Evolutionary conservation across 1,139 yeast species (phyloP).

Genomic region (Chernovozyma sophiae-reginae): DNA sequence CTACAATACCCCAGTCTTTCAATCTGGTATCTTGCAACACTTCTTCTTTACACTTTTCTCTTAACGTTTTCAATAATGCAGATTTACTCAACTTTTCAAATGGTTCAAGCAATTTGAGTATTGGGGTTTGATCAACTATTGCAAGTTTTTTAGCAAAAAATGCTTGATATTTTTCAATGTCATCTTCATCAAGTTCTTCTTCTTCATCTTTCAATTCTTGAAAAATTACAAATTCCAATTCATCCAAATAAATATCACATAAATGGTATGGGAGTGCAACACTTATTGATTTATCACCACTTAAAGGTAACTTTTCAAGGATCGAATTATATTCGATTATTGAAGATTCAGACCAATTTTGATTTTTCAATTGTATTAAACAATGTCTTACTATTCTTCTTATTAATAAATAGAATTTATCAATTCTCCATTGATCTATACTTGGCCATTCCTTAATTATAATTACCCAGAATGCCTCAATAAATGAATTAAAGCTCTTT

Average conservation of each 20-base stretch:
- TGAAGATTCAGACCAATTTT: conserved; percentile 53
- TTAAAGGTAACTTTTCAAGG: conserved; percentile 43
- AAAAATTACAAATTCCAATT: conserved; percentile 64
- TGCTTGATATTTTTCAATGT: conserved; percentile 24
- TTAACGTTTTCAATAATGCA: conserved; percentile 58
- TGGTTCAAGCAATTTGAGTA: conserved; percentile 52
- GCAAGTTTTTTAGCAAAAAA: conserved; percentile 21
- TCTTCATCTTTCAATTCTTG: conserved; percentile 38
- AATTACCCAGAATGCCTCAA: conserved; percentile 78
- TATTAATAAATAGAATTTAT: conserved; percentile 76
- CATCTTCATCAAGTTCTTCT: conserved; percentile 27
- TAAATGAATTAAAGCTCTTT: conserved; percentile 45
- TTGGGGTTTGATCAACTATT: conserved; percentile 47
- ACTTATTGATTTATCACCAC: conserved; percentile 59
- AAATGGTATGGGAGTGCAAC: conserved; percentile 82
- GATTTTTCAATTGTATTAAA: conserved; percentile 49
- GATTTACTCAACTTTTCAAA: conserved; percentile 49
- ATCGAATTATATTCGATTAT: conserved; percentile 45
- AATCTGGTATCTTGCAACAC: conserved; percentile 64
- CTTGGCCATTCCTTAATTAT: conserved; percentile 79
- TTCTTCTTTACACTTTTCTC: conserved; percentile 62
- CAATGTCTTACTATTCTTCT: conserved; percentile 72
- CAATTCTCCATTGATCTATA: conserved; percentile 82
- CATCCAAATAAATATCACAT: conserved; percentile 81
- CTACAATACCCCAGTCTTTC: conserved; percentile 58